These are phyloP conservation scores for Lichtheimia hyalospora DNA, from an alignment of 371 early-diverging fungal genomes.

Conservation along the genomic window DNA sequence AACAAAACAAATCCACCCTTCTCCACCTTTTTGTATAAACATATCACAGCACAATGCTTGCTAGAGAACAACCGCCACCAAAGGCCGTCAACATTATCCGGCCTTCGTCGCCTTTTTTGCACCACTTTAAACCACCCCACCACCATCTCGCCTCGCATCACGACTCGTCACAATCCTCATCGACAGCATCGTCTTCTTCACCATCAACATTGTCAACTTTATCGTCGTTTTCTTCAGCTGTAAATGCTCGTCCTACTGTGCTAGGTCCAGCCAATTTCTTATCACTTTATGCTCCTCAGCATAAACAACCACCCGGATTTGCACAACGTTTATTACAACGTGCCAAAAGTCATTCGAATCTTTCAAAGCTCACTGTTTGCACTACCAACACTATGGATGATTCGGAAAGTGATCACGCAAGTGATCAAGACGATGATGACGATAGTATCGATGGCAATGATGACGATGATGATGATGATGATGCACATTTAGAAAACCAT, in stretches of 20 bases:
- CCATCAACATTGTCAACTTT: slow-evolving; percentile 23
- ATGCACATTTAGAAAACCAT: slow-evolving; percentile 5
- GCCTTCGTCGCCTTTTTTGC: slow-evolving; percentile 22
- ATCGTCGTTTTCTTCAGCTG: slow-evolving; percentile 4
- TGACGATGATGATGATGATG: slow-evolving; percentile 15
- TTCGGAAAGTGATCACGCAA: background rate
- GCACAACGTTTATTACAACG: slow-evolving; percentile 16
- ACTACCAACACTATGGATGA: slow-evolving; percentile 4
- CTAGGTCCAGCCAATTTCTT: slow-evolving; percentile 17
- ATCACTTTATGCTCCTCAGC: slow-evolving; percentile 14
- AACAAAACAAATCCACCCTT: background rate
- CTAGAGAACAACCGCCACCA: slow-evolving; percentile 15
- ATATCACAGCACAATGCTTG: slow-evolving; percentile 15
- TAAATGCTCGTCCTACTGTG: slow-evolving; percentile 10
- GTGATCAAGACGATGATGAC: slow-evolving; percentile 11
- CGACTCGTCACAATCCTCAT: slow-evolving; percentile 1
- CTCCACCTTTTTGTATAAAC: slow-evolving; percentile 1
- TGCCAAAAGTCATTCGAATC: slow-evolving; percentile 18
- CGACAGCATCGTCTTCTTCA: slow-evolving; percentile 17
- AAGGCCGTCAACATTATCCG: slow-evolving; percentile 28
- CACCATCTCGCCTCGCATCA: slow-evolving; percentile 3
- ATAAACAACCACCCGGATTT: slow-evolving; percentile 7
- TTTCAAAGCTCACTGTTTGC: slow-evolving; percentile 15
- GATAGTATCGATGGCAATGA: slow-evolving; percentile 7
- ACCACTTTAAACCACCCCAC: slow-evolving; percentile 21